Evolutionary conservation across 768 basidiomycete genomes (phyloP).

Genomic region (Pleurotus citrinopileatus): DNA sequence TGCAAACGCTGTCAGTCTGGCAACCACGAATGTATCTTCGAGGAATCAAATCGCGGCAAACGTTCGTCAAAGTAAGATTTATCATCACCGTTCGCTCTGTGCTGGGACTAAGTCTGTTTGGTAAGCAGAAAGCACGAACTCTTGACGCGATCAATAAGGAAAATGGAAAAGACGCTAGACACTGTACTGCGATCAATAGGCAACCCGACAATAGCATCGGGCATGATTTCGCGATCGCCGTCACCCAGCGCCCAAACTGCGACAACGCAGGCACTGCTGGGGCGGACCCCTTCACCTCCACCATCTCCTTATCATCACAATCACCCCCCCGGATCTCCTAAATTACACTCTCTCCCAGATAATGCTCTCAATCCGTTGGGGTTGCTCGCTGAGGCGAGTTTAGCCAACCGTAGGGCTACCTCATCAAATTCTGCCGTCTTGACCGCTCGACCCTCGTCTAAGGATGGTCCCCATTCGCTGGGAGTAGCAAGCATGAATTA

Average conservation of each 20-base stretch:
- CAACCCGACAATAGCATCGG: slow-evolving; percentile 74
- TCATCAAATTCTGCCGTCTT: slow-evolving; percentile 38
- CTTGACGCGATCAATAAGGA: slow-evolving; percentile 75
- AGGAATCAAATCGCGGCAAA: slow-evolving; percentile 95
- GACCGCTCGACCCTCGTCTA: slow-evolving; percentile 30
- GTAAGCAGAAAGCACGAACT: slow-evolving; percentile 74
- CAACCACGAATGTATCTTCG: slow-evolving; percentile 91
- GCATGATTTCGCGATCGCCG: slow-evolving; percentile 80
- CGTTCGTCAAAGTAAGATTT: slow-evolving; percentile 70
- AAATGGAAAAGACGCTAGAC: slow-evolving; percentile 93
- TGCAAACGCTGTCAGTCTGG: slow-evolving; percentile 84
- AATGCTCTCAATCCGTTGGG: slow-evolving; percentile 92
- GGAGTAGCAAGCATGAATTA: slow-evolving; percentile 87
- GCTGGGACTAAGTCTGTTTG: slow-evolving; percentile 25
- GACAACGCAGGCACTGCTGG: slow-evolving; percentile 57
- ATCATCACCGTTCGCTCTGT: slow-evolving; percentile 12
- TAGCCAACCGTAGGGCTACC: slow-evolving; percentile 68
- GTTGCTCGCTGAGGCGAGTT: slow-evolving; percentile 85
- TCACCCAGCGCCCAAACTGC: slow-evolving; percentile 59
- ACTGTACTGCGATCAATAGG: slow-evolving; percentile 87
- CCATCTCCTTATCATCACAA: slow-evolving; percentile 25
- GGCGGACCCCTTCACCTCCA: slow-evolving; percentile 47
- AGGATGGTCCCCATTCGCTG: slow-evolving; percentile 37
- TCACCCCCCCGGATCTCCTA: slow-evolving; percentile 73
- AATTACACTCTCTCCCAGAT: slow-evolving; percentile 89